Base-by-base conservation (phyloP, 2,329 filamentous ascomycete genomes). In the Penicillium sp. region DNA sequence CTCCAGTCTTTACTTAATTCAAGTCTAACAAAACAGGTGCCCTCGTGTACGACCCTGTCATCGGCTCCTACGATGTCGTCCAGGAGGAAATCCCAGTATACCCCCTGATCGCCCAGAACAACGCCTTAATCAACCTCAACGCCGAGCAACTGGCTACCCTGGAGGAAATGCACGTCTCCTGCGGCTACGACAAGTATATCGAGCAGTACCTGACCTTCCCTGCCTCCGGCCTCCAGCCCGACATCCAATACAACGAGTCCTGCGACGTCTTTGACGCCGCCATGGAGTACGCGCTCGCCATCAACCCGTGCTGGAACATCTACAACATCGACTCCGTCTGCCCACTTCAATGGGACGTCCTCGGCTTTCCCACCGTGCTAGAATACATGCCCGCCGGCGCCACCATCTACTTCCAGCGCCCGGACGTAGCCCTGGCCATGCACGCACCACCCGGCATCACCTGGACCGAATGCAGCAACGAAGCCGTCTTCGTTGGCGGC, bases 281-380 rank as follows among this genome's bases (percentile, higher is more conserved):
- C 28, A 76, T 75, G 63, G 62, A 77, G 0, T 86, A 83, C 28
- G 80, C 81, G 7, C 60, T 77, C 4, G 66, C 75, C 1, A 71
- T 83, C 33, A 94, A 94, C 73, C 90, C 90, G 0, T 94, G 90
- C 76, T 95, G 88, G 73, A 84, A 91, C 68, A 76, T 89, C 11
- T 94, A 93, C 72, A 83, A 88, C 49, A 81, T 93, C 14, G 83
- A 83, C 2, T 85, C 83, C 3, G 88, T 85, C 12, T 94, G 90
- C 67, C 90, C 90, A 0, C 62, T 85, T 2, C 75, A 83, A 1
- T 90, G 83, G 80, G 85, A 91, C 57, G 82, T 88, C 0, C 77
- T 92, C 2, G 84, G 84, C 16, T 87, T 87, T 71, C 85, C 87
- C 1, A 67, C 65, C 14, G 63, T 63, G 2, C 60, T 72, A 2